Conservation (phyloP, 208 protist species). For the Crithidia acanthocephali region DNA sequence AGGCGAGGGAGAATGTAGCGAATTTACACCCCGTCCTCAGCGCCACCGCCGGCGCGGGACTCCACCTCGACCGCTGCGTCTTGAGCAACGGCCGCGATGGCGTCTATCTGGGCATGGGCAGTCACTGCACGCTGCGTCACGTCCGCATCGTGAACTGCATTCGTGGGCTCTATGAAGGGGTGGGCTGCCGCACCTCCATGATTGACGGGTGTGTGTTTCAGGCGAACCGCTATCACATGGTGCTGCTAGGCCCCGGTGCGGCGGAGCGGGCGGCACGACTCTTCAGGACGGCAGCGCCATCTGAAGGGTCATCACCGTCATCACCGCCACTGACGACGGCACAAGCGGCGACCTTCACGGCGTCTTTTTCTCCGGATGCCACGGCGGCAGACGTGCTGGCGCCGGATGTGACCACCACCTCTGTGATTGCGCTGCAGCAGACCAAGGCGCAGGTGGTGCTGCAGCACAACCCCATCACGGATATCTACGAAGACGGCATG, state of each 20-base stretch:
- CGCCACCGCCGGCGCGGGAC: conserved; percentile 41
- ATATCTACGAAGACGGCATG: conserved; percentile 56
- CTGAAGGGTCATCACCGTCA: not conserved
- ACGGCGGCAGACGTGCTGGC: conserved; percentile 25
- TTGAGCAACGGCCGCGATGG: conserved; percentile 69
- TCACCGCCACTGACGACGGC: not conserved
- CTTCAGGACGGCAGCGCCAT: not conserved
- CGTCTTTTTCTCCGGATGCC: conserved; percentile 5
- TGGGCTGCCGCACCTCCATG: conserved; percentile 44
- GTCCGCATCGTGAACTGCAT: conserved; percentile 55
- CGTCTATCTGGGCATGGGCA: conserved; percentile 60
- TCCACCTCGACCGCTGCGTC: conserved; percentile 44
- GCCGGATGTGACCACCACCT: conserved; percentile 19
- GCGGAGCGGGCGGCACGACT: conserved; percentile 18
- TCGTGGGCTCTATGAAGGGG: conserved; percentile 68
- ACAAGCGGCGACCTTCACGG: not conserved
- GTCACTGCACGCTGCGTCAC: conserved; percentile 33
- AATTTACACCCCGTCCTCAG: conserved; percentile 39
- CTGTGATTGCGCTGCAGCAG: conserved; percentile 23
- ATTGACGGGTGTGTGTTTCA: conserved; percentile 36
- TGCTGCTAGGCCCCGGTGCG: conserved; percentile 50
- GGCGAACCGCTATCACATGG: conserved; percentile 64
- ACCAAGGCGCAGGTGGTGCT: conserved; percentile 54
- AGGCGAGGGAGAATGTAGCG: conserved; percentile 5
- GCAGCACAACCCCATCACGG: conserved; percentile 66